Evolutionary conservation across 805 yeast genomes (phyloP).

Genomic region (Cyberlindnera bimundalis): DNA sequence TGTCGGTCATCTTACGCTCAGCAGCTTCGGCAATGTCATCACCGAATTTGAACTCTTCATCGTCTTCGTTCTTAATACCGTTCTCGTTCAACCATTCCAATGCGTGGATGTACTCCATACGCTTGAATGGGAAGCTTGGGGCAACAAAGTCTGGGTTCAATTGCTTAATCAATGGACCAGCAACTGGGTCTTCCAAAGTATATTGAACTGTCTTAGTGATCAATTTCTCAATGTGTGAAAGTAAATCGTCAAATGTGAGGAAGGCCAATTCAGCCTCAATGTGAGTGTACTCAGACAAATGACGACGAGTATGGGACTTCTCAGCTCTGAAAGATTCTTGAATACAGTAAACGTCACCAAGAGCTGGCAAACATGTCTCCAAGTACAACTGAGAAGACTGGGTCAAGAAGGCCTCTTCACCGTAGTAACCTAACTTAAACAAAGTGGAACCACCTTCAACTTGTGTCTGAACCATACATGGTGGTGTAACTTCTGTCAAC

Average conservation of each 20-base stretch:
- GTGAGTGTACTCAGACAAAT: conserved; percentile 94
- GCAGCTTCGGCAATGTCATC: conserved; percentile 99
- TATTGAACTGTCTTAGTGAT: conserved; percentile 66
- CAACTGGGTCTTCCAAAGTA: conserved; percentile 84
- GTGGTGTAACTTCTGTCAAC: conserved; percentile 91
- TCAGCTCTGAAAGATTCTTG: conserved; percentile 99
- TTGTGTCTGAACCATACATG: conserved; percentile 99
- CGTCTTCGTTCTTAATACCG: conserved; percentile 92
- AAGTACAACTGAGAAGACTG: conserved; percentile 96
- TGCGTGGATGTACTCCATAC: conserved; percentile 90
- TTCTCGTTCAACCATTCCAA: conserved; percentile 95
- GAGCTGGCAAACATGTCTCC: conserved; percentile 93
- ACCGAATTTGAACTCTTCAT: conserved; percentile 89
- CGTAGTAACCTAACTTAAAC: conserved; percentile 90
- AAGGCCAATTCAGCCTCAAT: conserved; percentile 93
- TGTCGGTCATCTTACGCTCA: conserved; percentile 97
- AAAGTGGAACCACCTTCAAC: conserved; percentile 99
- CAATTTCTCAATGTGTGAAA: conserved; percentile 79
- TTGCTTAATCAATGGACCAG: conserved; percentile 85
- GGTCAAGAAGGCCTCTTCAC: conserved; percentile 93
- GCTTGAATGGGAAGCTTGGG: conserved; percentile 82
- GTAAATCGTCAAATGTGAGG: conserved; percentile 79
- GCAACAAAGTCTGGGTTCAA: conserved; percentile 88
- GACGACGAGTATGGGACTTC: conserved; percentile 98
- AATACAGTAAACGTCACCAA: conserved; percentile 96